Percentiles rank a stretch among this genome's conserved stretches.
Conservation (phyloP, 495 filamentous ascomycete genomes). For the Baudoinia panamericana region DNA sequence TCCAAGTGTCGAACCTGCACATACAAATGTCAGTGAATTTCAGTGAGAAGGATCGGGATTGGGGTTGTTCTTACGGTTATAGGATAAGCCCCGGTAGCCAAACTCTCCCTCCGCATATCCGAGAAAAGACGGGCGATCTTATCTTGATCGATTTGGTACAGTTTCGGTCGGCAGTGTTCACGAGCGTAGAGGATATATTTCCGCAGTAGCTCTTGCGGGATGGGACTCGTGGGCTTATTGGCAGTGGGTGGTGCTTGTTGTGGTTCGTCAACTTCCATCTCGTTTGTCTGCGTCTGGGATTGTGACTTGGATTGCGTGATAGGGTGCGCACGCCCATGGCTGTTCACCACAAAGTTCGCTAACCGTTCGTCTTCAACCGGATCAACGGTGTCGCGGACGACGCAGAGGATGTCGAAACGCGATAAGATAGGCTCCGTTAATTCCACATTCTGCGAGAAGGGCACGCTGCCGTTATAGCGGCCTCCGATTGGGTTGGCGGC, state of each 20-base stretch:
- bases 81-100: conserved; percentile 91
- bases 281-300: conserved; percentile 25
- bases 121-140: conserved; percentile 90
- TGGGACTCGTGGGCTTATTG: conserved; percentile 47
- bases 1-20: conserved; percentile 85
- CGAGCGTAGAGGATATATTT: conserved; percentile 97
- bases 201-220: conserved; percentile 79
- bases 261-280: conserved; percentile 49
- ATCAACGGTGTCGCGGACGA: conserved; percentile 95
- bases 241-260: conserved; percentile 36
- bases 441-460: conserved; percentile 91
- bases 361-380: conserved; percentile 89
- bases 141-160: conserved; percentile 97
- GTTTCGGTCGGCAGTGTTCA: conserved; percentile 77
- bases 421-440: conserved; percentile 95
- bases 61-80: conserved; percentile 64
- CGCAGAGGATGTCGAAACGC: conserved; percentile 96
- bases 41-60: background rate
- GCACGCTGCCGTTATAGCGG: conserved; percentile 90
- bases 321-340: conserved; percentile 82
- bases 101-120: conserved; percentile 84
- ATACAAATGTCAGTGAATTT: conserved; percentile 3
- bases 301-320: conserved; percentile 34
- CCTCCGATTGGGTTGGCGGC: conserved; percentile 95
- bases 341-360: conserved; percentile 87